phyloP scores from a whole-genome alignment of 306 rosid species.

The Mimosa bimucronata region DNA sequence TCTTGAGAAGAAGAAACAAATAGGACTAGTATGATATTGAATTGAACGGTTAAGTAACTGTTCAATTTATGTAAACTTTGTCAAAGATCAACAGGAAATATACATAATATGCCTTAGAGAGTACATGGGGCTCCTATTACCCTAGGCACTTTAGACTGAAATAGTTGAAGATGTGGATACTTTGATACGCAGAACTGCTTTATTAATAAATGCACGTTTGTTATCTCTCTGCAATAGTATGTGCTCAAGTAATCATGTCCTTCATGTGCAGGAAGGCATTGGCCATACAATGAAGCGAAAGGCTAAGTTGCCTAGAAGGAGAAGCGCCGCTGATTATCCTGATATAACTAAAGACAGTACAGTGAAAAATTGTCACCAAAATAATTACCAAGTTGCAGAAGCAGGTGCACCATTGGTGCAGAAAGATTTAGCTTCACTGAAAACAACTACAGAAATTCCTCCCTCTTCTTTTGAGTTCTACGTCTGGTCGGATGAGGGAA shows the following conservation, averaged over 20 bases:
- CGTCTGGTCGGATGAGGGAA: constrained; percentile 72
- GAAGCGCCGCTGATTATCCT: constrained; percentile 27
- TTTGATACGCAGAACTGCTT: not conserved
- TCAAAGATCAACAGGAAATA: not conserved
- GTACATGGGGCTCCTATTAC: not conserved
- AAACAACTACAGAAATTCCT: constrained; percentile 42
- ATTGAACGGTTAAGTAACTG: constrained; percentile 2
- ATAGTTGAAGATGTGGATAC: constrained; percentile 15
- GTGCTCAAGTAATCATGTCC: constrained; percentile 15
- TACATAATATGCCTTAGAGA: constrained; percentile 17
- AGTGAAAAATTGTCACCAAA: constrained; percentile 29
- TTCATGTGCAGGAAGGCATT: constrained; percentile 26
- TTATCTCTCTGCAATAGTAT: constrained; percentile 23
- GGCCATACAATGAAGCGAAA: constrained; percentile 23
- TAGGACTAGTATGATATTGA: constrained; percentile 2
- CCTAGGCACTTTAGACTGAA: not conserved
- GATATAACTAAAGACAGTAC: constrained; percentile 24
- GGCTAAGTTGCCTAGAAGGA: constrained; percentile 24
- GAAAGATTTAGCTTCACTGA: constrained; percentile 47
- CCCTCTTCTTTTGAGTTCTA: constrained; percentile 60
- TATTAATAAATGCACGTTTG: not conserved
- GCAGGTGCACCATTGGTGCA: constrained; percentile 35
- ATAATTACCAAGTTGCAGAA: constrained; percentile 36
- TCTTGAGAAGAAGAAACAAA: constrained; percentile 17
- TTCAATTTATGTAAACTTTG: constrained; percentile 14